Evolutionary conservation across 2,329 filamentous ascomycete species (phyloP), one percentile per base, ranked within the genome.

Genomic region (Fusarium succisae): DNA sequence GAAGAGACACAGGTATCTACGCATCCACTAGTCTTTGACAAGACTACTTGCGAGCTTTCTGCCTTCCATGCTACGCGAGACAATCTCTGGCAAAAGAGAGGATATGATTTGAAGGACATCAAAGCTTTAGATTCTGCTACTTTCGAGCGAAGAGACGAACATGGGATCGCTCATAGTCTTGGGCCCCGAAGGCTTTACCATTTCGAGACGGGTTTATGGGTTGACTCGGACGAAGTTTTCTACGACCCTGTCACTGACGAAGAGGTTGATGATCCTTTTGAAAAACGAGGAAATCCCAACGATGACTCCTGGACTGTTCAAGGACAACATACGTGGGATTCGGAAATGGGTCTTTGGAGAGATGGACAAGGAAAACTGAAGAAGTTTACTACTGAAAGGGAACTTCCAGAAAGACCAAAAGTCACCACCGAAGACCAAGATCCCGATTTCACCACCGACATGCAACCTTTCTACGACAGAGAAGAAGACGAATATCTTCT

Each of bases 201-300:
- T 20, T 24, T 18, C 6, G 14, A 14, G 3, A 32, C 53, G 17
- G 45, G 53, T 1, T 24, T 70, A 17, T 69, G 59, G 59, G 30
- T 59, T 26, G 67, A 59, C 12, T 51, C 22, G 5, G 41, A 70
- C 18, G 18, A 54, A 20, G 15, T 32, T 3, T 64, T 45, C 32
- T 69, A 70, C 44, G 24, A 55, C 17, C 65, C 67, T 4, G 56
- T 24, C 5, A 64, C 65, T 14, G 65, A 69, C 17, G 41, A 51
- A 55, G 65, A 69, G 43, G 26, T 59, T 8, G 4, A 22, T 8
- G 13, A 51, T 2, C 58, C 41, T 26, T 38, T 64, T 12, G 24
- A 28, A 39, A 37, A 32, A 6, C 24, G 22, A 15, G 38, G 45
- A 10, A 37, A 41, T 9, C 51, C 39, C 11, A 44, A 54, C 13